Conservation (phyloP, 306 rosid species). For the Datisca glomerata region DNA sequence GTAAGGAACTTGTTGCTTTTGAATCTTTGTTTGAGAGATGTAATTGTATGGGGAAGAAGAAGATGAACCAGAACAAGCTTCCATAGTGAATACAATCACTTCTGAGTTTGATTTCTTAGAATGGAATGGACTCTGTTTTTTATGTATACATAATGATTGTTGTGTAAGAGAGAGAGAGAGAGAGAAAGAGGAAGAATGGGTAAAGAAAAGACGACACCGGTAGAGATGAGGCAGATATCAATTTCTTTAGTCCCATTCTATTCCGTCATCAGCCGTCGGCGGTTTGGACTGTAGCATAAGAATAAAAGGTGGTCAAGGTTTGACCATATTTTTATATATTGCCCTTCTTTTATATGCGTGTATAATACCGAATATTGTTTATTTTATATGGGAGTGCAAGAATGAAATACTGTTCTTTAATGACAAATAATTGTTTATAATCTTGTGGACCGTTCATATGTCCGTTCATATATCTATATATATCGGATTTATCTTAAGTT, state of each 20-base stretch:
- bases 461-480: too few species aligned
- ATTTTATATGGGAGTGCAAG: too few species aligned
- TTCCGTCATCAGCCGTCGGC: conserved; percentile 54
- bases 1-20: conserved; percentile 8
- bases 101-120: too few species aligned
- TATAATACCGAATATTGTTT: too few species aligned
- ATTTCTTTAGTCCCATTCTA: background rate
- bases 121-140: too few species aligned
- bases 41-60: conserved; percentile 18
- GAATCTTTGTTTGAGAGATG: background rate
- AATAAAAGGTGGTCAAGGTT: conserved; percentile 23
- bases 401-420: too few species aligned
- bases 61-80: conserved; percentile 25
- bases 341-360: too few species aligned
- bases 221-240: background rate
- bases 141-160: background rate
- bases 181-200: background rate
- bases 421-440: too few species aligned
- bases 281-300: conserved; percentile 7
- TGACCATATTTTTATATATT: conserved; percentile 20
- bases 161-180: background rate
- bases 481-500: too few species aligned
- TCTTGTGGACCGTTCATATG: too few species aligned
- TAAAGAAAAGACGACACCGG: background rate
- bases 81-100: too few species aligned